A percentile compares a stretch with the other conserved stretches of the same genome.
Evolutionary conservation across 1,284 basidiomycete species (phyloP).

Genomic region (Rhodotorula sp.): DNA sequence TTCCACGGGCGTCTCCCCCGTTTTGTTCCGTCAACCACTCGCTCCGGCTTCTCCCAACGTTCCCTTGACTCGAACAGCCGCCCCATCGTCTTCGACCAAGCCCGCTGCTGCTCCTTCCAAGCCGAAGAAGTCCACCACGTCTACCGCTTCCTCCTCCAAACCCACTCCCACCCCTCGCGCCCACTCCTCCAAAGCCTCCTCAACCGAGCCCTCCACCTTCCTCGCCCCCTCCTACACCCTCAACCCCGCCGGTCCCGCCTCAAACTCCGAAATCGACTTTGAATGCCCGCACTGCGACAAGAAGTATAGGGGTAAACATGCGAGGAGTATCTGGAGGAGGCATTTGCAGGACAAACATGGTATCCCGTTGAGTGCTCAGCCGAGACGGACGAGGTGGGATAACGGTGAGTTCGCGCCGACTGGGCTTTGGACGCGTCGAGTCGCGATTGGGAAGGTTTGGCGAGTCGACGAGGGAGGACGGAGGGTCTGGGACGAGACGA

Average conservation of each 20-base stretch:
- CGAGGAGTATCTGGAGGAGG: constrained; percentile 57
- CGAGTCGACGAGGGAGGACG: no score
- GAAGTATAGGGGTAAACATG: constrained; percentile 57
- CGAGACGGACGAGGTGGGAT: constrained; percentile 58
- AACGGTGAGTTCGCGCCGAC: constrained; percentile 48
- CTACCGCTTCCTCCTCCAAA: not conserved
- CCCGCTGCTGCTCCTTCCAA: not conserved
- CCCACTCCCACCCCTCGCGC: constrained; percentile 16
- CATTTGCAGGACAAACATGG: constrained; percentile 60
- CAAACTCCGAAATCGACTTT: constrained; percentile 41
- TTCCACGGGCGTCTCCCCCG: not conserved
- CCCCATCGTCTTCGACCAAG: not conserved
- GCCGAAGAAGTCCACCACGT: not conserved
- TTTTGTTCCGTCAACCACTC: not conserved
- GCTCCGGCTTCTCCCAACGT: not conserved
- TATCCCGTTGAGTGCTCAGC: constrained; percentile 55
- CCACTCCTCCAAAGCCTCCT: constrained; percentile 24
- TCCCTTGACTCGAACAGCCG: not conserved
- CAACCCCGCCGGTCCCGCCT: constrained; percentile 40
- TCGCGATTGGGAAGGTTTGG: not conserved
- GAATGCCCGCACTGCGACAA: constrained; percentile 54
- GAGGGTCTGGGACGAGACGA: no score
- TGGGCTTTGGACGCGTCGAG: not conserved
- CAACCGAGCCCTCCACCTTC: constrained; percentile 10
- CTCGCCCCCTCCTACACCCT: constrained; percentile 35